These are phyloP conservation scores for Colletotrichum zoysiae DNA, from an alignment of 2,329 filamentous ascomycete genomes.

Conservation along the genomic window DNA sequence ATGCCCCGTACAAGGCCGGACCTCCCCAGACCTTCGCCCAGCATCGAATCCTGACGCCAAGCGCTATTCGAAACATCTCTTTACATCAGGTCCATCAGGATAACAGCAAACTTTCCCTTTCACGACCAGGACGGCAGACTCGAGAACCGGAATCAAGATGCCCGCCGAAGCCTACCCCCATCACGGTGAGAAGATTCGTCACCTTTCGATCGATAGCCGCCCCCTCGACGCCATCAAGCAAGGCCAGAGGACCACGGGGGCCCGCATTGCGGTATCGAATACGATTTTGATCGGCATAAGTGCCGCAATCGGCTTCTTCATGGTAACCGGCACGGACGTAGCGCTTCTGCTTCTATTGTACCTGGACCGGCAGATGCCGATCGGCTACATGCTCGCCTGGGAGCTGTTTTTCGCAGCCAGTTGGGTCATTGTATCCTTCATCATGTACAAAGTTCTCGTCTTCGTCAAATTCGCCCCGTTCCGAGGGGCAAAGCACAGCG, in stretches of 20 bases:
- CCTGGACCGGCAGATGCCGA: background rate
- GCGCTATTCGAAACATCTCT: too few species aligned
- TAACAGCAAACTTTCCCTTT: background rate
- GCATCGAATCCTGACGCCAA: background rate
- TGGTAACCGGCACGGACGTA: background rate
- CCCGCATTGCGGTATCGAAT: slow-evolving; percentile 2
- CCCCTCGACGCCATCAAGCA: background rate
- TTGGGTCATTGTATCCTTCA: background rate
- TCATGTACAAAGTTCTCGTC: background rate
- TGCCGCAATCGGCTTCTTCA: background rate
- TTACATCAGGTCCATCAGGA: too few species aligned
- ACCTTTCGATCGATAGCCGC: background rate
- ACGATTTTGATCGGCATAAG: slow-evolving; percentile 1
- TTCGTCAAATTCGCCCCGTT: slow-evolving; percentile 4
- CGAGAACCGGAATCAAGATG: background rate
- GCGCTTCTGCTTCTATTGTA: background rate
- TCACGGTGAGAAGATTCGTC: background rate
- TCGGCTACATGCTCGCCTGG: background rate
- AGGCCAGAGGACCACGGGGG: background rate
- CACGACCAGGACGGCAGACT: background rate
- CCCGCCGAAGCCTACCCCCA: background rate
- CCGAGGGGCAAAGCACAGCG: background rate
- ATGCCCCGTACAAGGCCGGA: background rate
- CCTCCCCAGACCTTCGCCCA: background rate
- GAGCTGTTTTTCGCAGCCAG: background rate